phyloP scores from a whole-genome alignment of 2,329 filamentous ascomycete genomes.

The Juglanconis oblonga region DNA sequence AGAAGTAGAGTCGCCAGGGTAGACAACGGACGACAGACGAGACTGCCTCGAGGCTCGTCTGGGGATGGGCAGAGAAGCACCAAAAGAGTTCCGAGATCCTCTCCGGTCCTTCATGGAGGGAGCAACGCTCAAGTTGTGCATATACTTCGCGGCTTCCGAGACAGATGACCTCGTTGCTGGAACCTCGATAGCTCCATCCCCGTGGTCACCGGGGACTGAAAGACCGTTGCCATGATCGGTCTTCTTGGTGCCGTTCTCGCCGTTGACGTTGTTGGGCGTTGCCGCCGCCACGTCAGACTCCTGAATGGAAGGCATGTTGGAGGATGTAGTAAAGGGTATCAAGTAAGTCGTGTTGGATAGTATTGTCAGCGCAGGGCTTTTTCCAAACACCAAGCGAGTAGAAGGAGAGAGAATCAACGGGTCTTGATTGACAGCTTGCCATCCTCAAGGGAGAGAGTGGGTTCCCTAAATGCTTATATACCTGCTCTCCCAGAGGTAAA shows the following conservation, averaged over 20 bases:
- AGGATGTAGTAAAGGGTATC: conserved; percentile 4
- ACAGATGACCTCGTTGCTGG: conserved; percentile 66
- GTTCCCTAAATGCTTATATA: conserved; percentile 16
- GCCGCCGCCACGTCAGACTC: neutral
- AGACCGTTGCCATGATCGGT: conserved; percentile 25
- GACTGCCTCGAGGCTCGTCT: conserved; percentile 63
- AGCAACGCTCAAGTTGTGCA: conserved; percentile 68
- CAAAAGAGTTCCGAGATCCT: conserved; percentile 73
- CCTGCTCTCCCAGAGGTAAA: neutral
- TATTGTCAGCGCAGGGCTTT: conserved; percentile 6
- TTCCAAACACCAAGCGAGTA: conserved; percentile 1
- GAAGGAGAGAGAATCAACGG: neutral
- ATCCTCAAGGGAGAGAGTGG: neutral
- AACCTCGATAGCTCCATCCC: conserved; percentile 60
- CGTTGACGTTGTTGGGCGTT: neutral
- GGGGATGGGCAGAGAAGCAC: conserved; percentile 69
- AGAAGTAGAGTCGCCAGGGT: conserved; percentile 37
- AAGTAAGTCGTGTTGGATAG: neutral
- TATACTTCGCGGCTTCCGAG: conserved; percentile 65
- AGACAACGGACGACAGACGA: conserved; percentile 59
- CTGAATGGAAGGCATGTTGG: conserved; percentile 15
- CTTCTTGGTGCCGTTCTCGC: conserved; percentile 24
- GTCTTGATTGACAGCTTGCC: neutral
- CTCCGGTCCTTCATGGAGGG: conserved; percentile 67
- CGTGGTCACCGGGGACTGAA: conserved; percentile 41